These are phyloP conservation scores for Aspergillus kassunensis DNA, from an alignment of 495 filamentous ascomycete genomes.

Conservation along the genomic window DNA sequence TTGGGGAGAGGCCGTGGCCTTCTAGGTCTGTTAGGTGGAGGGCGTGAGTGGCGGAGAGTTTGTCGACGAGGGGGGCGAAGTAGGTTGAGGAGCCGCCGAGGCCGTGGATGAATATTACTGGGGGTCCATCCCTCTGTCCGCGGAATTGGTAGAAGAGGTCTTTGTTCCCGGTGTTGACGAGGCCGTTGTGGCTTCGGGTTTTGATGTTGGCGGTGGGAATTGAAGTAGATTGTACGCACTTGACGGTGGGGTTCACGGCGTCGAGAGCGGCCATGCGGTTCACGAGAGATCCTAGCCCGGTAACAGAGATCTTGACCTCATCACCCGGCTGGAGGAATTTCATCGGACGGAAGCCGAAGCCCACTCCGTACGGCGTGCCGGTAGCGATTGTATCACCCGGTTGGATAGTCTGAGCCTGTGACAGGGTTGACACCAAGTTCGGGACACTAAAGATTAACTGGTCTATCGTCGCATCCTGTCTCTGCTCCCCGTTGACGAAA, in stretches of 20 bases:
- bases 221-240: background rate
- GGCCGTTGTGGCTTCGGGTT: background rate
- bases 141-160: conserved; percentile 3
- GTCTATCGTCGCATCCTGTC: conserved; percentile 2
- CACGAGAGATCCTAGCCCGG: background rate
- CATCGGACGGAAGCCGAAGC: conserved; percentile 2
- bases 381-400: background rate
- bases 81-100: conserved; percentile 3
- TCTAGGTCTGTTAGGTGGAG: conserved; percentile 4
- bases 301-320: background rate
- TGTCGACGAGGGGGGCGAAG: conserved; percentile 1
- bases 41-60: background rate
- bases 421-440: background rate
- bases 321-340: conserved; percentile 1
- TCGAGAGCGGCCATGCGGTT: background rate
- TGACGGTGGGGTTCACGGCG: background rate
- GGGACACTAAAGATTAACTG: conserved; percentile 1
- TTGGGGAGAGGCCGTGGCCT: conserved; percentile 2
- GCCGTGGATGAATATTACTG: conserved; percentile 3
- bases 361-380: background rate
- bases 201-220: background rate
- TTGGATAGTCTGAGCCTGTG: background rate
- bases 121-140: background rate
- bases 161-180: background rate
- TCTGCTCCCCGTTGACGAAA: conserved; percentile 2